phyloP scores from a whole-genome alignment of 108 stramenopile genomes.

The Fragilaria crotonensis region DNA sequence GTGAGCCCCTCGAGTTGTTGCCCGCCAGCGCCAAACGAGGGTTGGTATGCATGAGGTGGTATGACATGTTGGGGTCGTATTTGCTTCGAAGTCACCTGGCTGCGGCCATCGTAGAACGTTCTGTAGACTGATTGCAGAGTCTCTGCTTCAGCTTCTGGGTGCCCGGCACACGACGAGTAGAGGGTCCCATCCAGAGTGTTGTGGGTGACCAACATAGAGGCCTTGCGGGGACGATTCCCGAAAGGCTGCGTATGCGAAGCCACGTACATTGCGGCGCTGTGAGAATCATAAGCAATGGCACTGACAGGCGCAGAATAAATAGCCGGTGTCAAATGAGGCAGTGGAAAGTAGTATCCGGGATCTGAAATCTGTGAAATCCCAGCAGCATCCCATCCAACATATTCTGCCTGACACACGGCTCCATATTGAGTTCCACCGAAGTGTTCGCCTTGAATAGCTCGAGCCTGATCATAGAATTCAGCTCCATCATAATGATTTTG shows the following conservation, averaged over 20 bases:
- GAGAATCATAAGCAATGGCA: constrained; percentile 38
- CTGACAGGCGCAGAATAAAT: constrained; percentile 39
- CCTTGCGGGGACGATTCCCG: constrained; percentile 1
- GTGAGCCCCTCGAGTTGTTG: constrained; percentile 23
- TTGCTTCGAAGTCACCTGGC: too few species aligned
- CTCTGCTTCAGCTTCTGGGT: constrained; percentile 49
- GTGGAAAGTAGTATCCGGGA: constrained; percentile 21
- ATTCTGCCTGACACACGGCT: too few species aligned
- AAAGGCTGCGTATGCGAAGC: constrained; percentile 49
- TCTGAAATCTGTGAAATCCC: too few species aligned
- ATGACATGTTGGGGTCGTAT: too few species aligned
- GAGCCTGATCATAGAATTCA: too few species aligned
- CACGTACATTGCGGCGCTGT: constrained; percentile 48
- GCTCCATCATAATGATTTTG: too few species aligned
- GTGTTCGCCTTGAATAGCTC: too few species aligned
- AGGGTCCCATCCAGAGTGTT: constrained; percentile 33
- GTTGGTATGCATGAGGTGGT: constrained; percentile 53
- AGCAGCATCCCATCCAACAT: too few species aligned
- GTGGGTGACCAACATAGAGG: constrained; percentile 23
- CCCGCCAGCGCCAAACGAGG: constrained; percentile 36
- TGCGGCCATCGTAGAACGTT: too few species aligned
- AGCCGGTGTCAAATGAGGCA: constrained; percentile 20
- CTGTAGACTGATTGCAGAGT: constrained; percentile 37
- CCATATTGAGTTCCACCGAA: too few species aligned
- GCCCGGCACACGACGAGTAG: constrained; percentile 67